A percentile compares a stretch with the other conserved stretches of the same genome.
phyloP scores from a whole-genome alignment of 768 basidiomycete genomes.

The Paxillus rubicundulus region DNA sequence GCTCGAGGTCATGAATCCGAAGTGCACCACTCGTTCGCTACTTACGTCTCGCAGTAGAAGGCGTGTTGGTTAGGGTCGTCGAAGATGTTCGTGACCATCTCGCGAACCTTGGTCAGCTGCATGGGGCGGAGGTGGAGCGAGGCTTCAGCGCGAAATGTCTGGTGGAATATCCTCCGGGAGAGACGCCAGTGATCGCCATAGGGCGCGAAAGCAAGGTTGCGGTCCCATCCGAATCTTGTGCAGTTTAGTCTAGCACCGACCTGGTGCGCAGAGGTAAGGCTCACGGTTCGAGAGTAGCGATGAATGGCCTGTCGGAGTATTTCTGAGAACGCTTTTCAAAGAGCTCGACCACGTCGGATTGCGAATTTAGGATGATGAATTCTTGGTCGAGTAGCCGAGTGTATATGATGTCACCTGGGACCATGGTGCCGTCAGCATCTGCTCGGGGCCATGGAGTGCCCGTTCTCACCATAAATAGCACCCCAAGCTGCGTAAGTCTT shows the following conservation, averaged over 20 bases:
- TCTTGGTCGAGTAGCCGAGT: slow-evolving; percentile 1
- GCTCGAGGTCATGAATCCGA: background rate
- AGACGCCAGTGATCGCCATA: slow-evolving; percentile 13
- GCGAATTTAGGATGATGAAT: slow-evolving; percentile 13
- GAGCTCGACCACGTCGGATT: slow-evolving; percentile 2
- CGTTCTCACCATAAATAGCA: too few relatives aligned
- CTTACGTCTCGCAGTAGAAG: background rate
- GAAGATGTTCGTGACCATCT: slow-evolving; percentile 1
- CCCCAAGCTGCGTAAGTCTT: too few relatives aligned
- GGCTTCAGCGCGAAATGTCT: slow-evolving; percentile 8
- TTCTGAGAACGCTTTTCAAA: slow-evolving; percentile 6
- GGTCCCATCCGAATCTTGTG: slow-evolving; percentile 6
- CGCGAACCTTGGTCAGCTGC: slow-evolving; percentile 3
- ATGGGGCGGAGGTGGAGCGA: slow-evolving; percentile 3
- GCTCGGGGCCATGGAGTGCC: too few relatives aligned
- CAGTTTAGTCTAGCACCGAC: background rate
- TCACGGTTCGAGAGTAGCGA: slow-evolving; percentile 10
- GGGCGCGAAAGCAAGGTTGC: slow-evolving; percentile 1
- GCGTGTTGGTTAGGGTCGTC: background rate
- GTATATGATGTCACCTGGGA: slow-evolving; percentile 7
- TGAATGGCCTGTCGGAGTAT: slow-evolving; percentile 19
- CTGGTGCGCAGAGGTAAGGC: background rate
- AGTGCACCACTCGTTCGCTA: background rate
- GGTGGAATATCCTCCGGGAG: slow-evolving; percentile 10
- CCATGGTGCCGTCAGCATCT: too few relatives aligned